Evolutionary conservation across 176 grass and related monocot species (phyloP), one percentile per base, ranked within the genome.

Genomic region (Phyllostachys edulis): DNA sequence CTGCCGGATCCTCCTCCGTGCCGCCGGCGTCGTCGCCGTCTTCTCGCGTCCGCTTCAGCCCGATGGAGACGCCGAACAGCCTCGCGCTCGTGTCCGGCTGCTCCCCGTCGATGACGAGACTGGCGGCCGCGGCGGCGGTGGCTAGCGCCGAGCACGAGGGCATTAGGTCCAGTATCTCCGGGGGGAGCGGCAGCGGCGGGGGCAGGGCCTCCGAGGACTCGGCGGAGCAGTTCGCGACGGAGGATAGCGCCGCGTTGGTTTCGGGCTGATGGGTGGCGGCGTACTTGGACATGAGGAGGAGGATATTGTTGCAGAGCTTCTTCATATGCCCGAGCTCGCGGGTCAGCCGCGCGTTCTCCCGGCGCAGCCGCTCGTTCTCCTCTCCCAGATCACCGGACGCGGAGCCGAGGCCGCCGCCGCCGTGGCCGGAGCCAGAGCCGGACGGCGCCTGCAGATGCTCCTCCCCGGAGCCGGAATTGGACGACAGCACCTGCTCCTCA

Each of bases 321-420:
- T 96, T 96, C 91, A 96, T 96, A 73, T 96, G 89, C 0, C 89
- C 84, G 9, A 96, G 83, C 77, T 96, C 94, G n/a, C 94, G 94
- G 44, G 81, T 91, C 41, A 96, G 78, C 47, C 91, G 85, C 46
- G 78, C 39, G 84, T 96, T 96, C 69, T 96, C 94, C 27, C 83
- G 87, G 1, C 84, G 77, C 36, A 93, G 89, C 26, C 91, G 83
- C 23, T 91, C 89, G 87, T 96, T 96, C 77, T 96, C 94, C 29
- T 96, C 91, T 14, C 87, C 77, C 84, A 85, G 75, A 17, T 96
- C 91, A 45, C 84, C 87, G 9, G 87, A 80, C 61, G 84, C 78
- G 27, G 83, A 86, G 16, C 50, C 73, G 62, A 63, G 36, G 27
- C 39, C 80, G 11, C 80, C 29, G 62, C 71, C 62, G 16, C 55